These are phyloP conservation scores for Galerina marginata DNA, from an alignment of 768 basidiomycete genomes.

Conservation along the genomic window DNA sequence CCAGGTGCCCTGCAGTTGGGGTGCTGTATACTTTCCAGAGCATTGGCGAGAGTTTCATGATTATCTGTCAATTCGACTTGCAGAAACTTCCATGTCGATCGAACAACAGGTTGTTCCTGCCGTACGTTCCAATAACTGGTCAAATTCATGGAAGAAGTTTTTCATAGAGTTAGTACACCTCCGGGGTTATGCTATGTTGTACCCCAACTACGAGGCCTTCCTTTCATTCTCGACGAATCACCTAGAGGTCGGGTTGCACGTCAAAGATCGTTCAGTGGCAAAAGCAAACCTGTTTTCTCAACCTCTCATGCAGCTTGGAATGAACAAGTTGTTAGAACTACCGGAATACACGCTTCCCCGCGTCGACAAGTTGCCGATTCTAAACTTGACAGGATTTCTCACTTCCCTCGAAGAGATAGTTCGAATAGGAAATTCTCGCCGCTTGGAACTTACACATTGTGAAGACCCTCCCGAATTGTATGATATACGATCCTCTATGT, in stretches of 20 bases:
- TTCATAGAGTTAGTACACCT: slow-evolving; percentile 87
- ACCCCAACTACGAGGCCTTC: slow-evolving; percentile 80
- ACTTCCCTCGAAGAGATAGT: slow-evolving; percentile 39
- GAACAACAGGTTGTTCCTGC: slow-evolving; percentile 64
- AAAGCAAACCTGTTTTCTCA: slow-evolving; percentile 70
- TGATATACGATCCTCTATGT: slow-evolving; percentile 24
- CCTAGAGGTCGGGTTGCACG: slow-evolving; percentile 84
- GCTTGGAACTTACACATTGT: slow-evolving; percentile 41
- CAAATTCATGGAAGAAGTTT: slow-evolving; percentile 85
- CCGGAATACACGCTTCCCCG: slow-evolving; percentile 57
- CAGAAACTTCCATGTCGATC: slow-evolving; percentile 48
- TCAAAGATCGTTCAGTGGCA: slow-evolving; percentile 60
- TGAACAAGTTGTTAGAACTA: slow-evolving; percentile 56
- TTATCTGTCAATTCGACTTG: slow-evolving; percentile 75
- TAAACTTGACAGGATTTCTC: slow-evolving; percentile 68
- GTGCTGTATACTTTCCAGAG: slow-evolving; percentile 88
- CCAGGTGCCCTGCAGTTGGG: slow-evolving; percentile 91
- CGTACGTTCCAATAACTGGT: slow-evolving; percentile 83
- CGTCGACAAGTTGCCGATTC: slow-evolving; percentile 62
- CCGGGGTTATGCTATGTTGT: slow-evolving; percentile 86
- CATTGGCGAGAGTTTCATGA: slow-evolving; percentile 88
- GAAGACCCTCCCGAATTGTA: slow-evolving; percentile 14
- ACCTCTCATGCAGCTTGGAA: slow-evolving; percentile 63
- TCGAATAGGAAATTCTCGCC: slow-evolving; percentile 38
- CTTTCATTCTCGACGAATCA: slow-evolving; percentile 89